Percentiles rank a stretch among this genome's conserved stretches.
These are phyloP conservation scores for Ceratobasidium sp. DNA, from an alignment of 1,284 basidiomycete genomes.

Conservation along the genomic window DNA sequence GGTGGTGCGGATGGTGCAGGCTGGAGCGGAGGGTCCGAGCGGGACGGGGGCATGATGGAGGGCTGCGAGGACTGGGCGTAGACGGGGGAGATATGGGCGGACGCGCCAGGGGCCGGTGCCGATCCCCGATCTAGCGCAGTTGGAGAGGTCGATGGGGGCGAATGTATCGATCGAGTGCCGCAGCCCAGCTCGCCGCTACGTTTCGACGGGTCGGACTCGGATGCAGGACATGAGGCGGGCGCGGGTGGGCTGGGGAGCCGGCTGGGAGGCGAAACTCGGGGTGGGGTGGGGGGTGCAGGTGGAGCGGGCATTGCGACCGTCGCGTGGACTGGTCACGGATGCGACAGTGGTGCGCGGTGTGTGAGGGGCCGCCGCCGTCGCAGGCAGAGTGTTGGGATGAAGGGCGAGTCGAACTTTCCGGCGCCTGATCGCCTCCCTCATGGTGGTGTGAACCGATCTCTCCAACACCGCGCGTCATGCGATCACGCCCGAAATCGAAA, in stretches of 20 bases:
- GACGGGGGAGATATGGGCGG: constrained; percentile 11
- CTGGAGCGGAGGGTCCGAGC: neutral
- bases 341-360: neutral
- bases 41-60: constrained; percentile 5
- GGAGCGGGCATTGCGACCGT: constrained; percentile 12
- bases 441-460: constrained; percentile 40
- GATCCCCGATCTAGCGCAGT: constrained; percentile 33
- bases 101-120: constrained; percentile 14
- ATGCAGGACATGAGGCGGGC: neutral
- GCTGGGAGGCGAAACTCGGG: neutral
- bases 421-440: constrained; percentile 38
- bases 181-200: neutral
- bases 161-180: constrained; percentile 32
- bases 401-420: constrained; percentile 24
- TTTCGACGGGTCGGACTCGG: constrained; percentile 20
- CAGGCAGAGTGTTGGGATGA: neutral
- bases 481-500: constrained; percentile 33
- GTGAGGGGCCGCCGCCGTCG: neutral
- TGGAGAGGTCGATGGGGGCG: constrained; percentile 7
- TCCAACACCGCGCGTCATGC: constrained; percentile 36
- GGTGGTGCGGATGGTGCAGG: neutral
- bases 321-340: constrained; percentile 15
- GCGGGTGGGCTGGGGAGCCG: neutral
- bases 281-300: constrained; percentile 22
- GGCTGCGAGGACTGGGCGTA: neutral